Evolutionary conservation across 2,329 filamentous ascomycete species (phyloP).

Genomic region (Fusarium bulbicola): DNA sequence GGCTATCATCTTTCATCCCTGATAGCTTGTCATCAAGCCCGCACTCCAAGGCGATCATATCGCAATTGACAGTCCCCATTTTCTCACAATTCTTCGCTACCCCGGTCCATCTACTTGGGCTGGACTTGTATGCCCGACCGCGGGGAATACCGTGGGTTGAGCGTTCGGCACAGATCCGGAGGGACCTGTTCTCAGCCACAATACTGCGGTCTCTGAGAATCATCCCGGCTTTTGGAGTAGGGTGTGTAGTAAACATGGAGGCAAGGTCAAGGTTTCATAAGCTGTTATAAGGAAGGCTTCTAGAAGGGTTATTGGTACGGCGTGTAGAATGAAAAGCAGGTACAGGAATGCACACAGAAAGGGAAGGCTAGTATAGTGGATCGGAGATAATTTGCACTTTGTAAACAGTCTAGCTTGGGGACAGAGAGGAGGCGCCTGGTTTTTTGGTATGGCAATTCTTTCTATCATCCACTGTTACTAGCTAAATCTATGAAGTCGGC

Average conservation of each 20-base stretch:
- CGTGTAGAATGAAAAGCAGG: background rate
- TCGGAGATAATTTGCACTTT: background rate
- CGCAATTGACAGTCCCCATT: conserved; percentile 44
- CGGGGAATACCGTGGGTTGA: conserved; percentile 17
- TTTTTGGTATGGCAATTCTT: background rate
- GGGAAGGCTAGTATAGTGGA: background rate
- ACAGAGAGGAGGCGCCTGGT: accelerated
- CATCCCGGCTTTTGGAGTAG: conserved; percentile 46
- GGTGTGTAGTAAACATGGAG: conserved; percentile 42
- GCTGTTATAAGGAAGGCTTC: background rate
- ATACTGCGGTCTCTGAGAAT: conserved; percentile 42
- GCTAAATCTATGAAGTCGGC: conserved; percentile 22
- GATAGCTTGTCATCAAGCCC: conserved; percentile 36
- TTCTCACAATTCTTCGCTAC: conserved; percentile 45
- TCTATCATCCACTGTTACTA: background rate
- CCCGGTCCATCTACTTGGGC: conserved; percentile 43
- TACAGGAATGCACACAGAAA: background rate
- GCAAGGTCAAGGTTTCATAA: conserved; percentile 27
- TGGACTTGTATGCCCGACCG: conserved; percentile 35
- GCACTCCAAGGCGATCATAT: conserved; percentile 41
- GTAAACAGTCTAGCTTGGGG: background rate
- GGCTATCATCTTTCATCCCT: conserved; percentile 39
- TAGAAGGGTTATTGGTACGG: accelerated
- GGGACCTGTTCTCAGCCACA: conserved; percentile 41
- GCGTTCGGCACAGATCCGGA: conserved; percentile 33